phyloP scores from a whole-genome alignment of 495 filamentous ascomycete species.

The Penicillium angulare region DNA sequence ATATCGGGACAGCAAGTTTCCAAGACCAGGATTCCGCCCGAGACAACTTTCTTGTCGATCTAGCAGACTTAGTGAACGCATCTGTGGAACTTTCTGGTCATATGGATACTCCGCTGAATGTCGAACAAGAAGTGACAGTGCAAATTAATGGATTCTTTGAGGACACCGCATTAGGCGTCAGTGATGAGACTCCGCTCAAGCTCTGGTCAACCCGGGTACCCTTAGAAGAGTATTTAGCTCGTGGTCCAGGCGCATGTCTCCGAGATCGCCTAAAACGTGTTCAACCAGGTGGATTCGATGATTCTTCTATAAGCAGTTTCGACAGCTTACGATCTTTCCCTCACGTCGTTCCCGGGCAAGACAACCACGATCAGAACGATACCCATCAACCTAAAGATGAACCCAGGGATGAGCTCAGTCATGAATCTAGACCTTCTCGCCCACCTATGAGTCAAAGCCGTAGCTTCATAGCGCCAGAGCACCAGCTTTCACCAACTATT shows the following conservation, averaged over 20 bases:
- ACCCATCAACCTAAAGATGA: not conserved
- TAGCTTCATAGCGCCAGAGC: slow-evolving; percentile 21
- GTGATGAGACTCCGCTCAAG: slow-evolving; percentile 45
- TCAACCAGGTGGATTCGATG: slow-evolving; percentile 23
- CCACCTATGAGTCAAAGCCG: slow-evolving; percentile 23
- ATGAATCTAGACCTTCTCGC: slow-evolving; percentile 13
- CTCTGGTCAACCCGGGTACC: slow-evolving; percentile 53
- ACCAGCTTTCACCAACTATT: slow-evolving; percentile 25
- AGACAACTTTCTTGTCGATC: slow-evolving; percentile 47
- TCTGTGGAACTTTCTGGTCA: slow-evolving; percentile 39
- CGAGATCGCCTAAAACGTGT: slow-evolving; percentile 28
- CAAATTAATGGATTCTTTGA: slow-evolving; percentile 64
- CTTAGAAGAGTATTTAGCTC: slow-evolving; percentile 44
- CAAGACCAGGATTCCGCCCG: slow-evolving; percentile 52
- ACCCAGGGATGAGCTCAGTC: not conserved
- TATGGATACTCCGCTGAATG: slow-evolving; percentile 41
- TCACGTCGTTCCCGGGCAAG: slow-evolving; percentile 7
- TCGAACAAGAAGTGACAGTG: slow-evolving; percentile 53
- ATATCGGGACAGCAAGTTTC: slow-evolving; percentile 57
- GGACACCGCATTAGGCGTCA: slow-evolving; percentile 42
- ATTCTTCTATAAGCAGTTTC: slow-evolving; percentile 36
- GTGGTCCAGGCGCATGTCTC: slow-evolving; percentile 32
- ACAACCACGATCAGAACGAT: slow-evolving; percentile 2
- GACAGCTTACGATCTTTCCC: slow-evolving; percentile 31
- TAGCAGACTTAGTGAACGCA: slow-evolving; percentile 41